Conservation (phyloP, 2,329 filamentous ascomycete species). For the Alternaria rosae region DNA sequence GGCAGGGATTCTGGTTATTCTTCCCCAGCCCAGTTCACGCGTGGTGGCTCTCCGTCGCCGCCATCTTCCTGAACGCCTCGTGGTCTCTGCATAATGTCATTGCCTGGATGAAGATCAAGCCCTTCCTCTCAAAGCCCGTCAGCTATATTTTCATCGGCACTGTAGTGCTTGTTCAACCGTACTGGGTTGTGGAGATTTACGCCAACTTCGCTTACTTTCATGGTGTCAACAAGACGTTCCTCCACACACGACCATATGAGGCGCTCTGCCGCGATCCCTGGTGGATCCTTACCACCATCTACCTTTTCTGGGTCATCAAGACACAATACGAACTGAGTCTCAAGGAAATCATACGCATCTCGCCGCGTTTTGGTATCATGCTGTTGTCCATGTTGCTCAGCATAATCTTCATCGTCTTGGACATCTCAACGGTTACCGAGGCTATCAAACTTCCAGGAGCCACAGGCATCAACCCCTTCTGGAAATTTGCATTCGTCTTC, state of each 20-base stretch:
- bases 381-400: constrained; percentile 67
- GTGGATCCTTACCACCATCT: constrained; percentile 70
- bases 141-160: constrained; percentile 66
- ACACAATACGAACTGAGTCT: constrained; percentile 66
- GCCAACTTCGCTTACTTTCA: constrained; percentile 72
- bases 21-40: constrained; percentile 63
- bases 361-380: constrained; percentile 70
- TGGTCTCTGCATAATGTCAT: constrained; percentile 72
- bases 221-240: constrained; percentile 61
- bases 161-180: constrained; percentile 66
- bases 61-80: constrained; percentile 67
- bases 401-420: constrained; percentile 67
- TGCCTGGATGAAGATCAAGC: constrained; percentile 71
- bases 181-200: constrained; percentile 71
- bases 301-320: constrained; percentile 69
- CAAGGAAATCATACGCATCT: constrained; percentile 65
- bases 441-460: constrained; percentile 51
- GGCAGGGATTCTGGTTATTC: constrained; percentile 68
- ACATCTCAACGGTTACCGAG: constrained; percentile 66
- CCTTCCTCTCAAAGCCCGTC: constrained; percentile 61
- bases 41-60: constrained; percentile 69
- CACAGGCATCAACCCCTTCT: constrained; percentile 71
- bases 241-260: constrained; percentile 65
- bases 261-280: constrained; percentile 70
- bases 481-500: constrained; percentile 70